Base-by-base conservation (phyloP, 2,329 filamentous ascomycete species). In the Botrytis elliptica region DNA sequence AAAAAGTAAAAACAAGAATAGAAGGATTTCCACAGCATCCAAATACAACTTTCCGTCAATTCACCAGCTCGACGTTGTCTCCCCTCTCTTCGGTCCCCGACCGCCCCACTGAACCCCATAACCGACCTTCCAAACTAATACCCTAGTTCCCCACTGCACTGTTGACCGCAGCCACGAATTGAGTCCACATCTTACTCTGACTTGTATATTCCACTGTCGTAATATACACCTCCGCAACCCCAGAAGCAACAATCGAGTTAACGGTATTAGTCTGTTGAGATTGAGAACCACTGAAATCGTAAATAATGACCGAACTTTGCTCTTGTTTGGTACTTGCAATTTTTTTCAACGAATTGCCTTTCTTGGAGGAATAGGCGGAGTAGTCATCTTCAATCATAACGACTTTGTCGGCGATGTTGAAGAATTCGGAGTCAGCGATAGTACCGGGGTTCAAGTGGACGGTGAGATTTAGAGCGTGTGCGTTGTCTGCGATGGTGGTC, bases 371-470 rank as follows among this genome's bases (percentile, higher is more conserved):
- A n/a, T 60, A 73, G 4, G 42, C 5, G 0, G 66, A 42, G 22
- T 70, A 73, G 7, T 38, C 18, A 14, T 71, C 46, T 64, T 73
- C 66, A 4, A 71, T 36, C 57, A 70, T 64, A 16, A 73, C 44
- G 8, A 73, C 63, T 3, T 65, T 70, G 29, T 73, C 72, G 3
- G 66, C 72, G 22, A 73, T 42, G 4, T n/a, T 20, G 59, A 70
- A 73, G 29, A 70, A 73, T 42, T 69, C 12, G 0, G 3, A 4
- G 4, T 63, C 57, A 18, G 49, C 59, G 6, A 46, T 55, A 4
- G 67, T 59, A 3, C 72, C 72, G 6, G 72, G 72, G 66, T 73
- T 73, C 36, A 73, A n/a, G 20, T 33, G 59, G 2, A 73, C 66
- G 36, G 66, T 70, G 20, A 73, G 38, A 14, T 70, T 63, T 4